Conservation (phyloP, 768 basidiomycete species). For the Kondoa subrosea region DNA sequence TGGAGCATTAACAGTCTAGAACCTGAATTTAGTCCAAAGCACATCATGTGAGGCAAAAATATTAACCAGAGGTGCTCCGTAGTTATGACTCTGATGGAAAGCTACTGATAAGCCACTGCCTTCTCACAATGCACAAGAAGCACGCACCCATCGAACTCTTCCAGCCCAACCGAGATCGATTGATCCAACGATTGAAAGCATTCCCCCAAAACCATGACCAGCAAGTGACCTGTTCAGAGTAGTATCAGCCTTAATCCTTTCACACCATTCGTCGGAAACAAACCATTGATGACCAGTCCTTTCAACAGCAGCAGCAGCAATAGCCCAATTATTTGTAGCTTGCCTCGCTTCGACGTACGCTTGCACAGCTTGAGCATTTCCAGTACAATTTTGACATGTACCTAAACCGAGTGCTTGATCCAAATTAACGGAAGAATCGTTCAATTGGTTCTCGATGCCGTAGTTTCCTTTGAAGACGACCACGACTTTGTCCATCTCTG, state of each 20-base stretch:
- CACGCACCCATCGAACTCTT: constrained; percentile 6
- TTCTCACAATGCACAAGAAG: background rate
- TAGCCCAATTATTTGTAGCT: constrained; percentile 25
- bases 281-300: constrained; percentile 20
- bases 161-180: constrained; percentile 26
- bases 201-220: constrained; percentile 27
- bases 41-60: too few species aligned
- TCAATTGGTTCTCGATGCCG: background rate
- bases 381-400: constrained; percentile 3
- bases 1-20: too few species aligned
- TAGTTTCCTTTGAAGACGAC: constrained; percentile 22
- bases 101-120: background rate
- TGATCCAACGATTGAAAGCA: constrained; percentile 22
- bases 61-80: constrained; percentile 22
- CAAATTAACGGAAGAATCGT: background rate
- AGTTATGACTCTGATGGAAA: constrained; percentile 15
- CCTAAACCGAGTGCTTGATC: background rate
- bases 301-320: constrained; percentile 19
- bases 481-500: constrained; percentile 26
- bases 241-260: too few species aligned
- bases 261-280: too few species aligned
- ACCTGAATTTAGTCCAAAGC: too few species aligned
- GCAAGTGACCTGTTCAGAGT: too few species aligned
- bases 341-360: constrained; percentile 26
- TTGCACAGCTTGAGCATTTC: constrained; percentile 20